These are phyloP conservation scores for Arthrobotrys sphaeroides DNA, from an alignment of 2,329 filamentous ascomycete species.

Conservation along the genomic window DNA sequence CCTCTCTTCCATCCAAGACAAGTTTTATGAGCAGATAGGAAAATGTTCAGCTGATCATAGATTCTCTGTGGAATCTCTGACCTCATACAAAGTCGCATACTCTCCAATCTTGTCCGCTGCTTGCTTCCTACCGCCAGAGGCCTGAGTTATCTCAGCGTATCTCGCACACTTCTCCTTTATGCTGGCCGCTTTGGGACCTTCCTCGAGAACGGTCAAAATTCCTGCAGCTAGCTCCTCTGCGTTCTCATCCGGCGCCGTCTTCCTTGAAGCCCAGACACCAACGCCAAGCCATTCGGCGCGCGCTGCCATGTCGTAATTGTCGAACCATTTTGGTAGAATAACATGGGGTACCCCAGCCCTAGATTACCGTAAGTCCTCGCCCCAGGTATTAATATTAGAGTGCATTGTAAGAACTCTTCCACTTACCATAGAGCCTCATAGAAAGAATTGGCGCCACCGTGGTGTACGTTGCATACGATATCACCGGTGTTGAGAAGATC, in stretches of 20 bases:
- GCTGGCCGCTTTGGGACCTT: conserved; percentile 5
- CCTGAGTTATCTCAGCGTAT: conserved; percentile 25
- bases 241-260: conserved; percentile 47
- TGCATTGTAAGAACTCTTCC: not conserved
- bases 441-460: conserved; percentile 65
- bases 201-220: conserved; percentile 28
- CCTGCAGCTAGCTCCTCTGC: conserved; percentile 38
- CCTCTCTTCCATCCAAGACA: too few species aligned
- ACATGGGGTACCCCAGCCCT: conserved; percentile 56
- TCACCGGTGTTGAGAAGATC: conserved; percentile 60
- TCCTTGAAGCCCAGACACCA: conserved; percentile 54
- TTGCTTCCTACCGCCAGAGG: conserved; percentile 38
- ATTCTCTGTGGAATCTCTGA: conserved; percentile 26
- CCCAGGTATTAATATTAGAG: not conserved
- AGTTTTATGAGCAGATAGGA: too few species aligned
- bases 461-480: conserved; percentile 63
- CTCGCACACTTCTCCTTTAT: conserved; percentile 30
- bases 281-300: conserved; percentile 55
- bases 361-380: not conserved
- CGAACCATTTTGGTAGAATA: conserved; percentile 55
- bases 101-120: conserved; percentile 49
- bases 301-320: conserved; percentile 55
- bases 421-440: conserved; percentile 61
- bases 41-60: conserved; percentile 3
- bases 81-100: conserved; percentile 36